Conservation (phyloP, 1,284 basidiomycete genomes). For the Ceratobasidium sp. region DNA sequence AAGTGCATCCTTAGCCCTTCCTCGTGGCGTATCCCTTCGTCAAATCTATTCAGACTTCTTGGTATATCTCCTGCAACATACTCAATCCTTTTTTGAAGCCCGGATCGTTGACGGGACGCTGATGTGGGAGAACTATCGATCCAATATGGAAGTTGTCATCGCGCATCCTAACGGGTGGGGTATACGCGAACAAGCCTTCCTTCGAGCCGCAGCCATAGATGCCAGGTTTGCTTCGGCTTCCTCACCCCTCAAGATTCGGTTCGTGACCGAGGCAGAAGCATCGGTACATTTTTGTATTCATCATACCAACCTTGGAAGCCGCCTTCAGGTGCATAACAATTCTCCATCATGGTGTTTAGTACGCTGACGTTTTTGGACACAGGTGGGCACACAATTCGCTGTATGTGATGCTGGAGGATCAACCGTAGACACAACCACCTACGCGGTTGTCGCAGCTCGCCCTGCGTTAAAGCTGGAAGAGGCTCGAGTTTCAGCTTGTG, state of each 20-base stretch:
- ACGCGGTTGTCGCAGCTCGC: constrained; percentile 9
- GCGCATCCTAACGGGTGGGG: constrained; percentile 42
- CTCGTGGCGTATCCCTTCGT: background rate
- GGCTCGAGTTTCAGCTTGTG: constrained; percentile 21
- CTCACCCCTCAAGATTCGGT: constrained; percentile 32
- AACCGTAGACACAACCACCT: constrained; percentile 44
- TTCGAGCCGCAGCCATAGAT: constrained; percentile 31
- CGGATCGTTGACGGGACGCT: background rate
- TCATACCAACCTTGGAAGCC: constrained; percentile 33
- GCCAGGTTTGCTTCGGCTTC: constrained; percentile 4
- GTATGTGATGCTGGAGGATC: constrained; percentile 46
- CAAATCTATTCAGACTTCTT: constrained; percentile 33
- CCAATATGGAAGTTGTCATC: constrained; percentile 19
- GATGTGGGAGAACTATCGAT: constrained; percentile 6
- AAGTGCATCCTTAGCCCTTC: background rate
- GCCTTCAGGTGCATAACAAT: constrained; percentile 13
- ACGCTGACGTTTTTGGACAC: background rate
- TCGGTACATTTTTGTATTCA: constrained; percentile 44
- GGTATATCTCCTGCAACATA: constrained; percentile 22
- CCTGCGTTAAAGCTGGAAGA: constrained; percentile 34
- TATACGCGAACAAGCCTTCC: constrained; percentile 24
- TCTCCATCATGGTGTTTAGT: constrained; percentile 37
- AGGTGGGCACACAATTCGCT: constrained; percentile 30
- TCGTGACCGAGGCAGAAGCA: constrained; percentile 46
- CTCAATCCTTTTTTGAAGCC: constrained; percentile 14